Evolutionary conservation across 2,329 filamentous ascomycete genomes (phyloP).

Genomic region (Talaromyces sp.): DNA sequence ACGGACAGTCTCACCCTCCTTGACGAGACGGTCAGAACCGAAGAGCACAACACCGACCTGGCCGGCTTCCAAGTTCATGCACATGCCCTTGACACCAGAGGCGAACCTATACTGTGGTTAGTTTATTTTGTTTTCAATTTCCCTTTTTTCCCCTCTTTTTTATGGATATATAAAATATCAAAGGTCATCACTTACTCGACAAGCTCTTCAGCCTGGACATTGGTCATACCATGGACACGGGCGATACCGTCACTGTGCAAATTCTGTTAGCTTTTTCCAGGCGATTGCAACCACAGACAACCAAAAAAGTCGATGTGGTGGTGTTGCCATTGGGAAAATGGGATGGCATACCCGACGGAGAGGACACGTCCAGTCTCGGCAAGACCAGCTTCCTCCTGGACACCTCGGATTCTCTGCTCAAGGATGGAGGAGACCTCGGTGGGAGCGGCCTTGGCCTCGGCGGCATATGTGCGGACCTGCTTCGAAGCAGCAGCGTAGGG

Average conservation of each 20-base stretch:
- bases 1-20: slow-evolving; percentile 99
- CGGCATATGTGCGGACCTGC: slow-evolving; percentile 80
- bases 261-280: not conserved
- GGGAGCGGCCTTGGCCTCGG: slow-evolving; percentile 88
- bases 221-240: slow-evolving; percentile 99
- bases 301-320: not conserved
- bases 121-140: not conserved
- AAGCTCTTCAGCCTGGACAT: slow-evolving; percentile 99
- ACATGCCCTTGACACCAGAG: slow-evolving; percentile 99
- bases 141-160: too few species aligned
- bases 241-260: slow-evolving; percentile 94
- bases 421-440: slow-evolving; percentile 99
- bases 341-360: slow-evolving; percentile 83
- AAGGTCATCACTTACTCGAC: slow-evolving; percentile 75
- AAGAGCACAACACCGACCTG: slow-evolving; percentile 99
- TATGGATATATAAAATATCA: slow-evolving; percentile 15
- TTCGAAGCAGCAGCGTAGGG: slow-evolving; percentile 65
- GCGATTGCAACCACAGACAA: not conserved
- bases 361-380: slow-evolving; percentile 99
- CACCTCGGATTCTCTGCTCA: slow-evolving; percentile 97
- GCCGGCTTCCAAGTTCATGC: slow-evolving; percentile 99
- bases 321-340: not conserved
- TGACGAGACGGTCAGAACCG: slow-evolving; percentile 99
- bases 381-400: slow-evolving; percentile 92
- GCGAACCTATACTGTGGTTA: slow-evolving; percentile 66